Evolutionary conservation across 192 early-diverging fungal genomes (phyloP), one percentile per base, ranked within the genome.

Genomic region (Coemansia aciculifera): DNA sequence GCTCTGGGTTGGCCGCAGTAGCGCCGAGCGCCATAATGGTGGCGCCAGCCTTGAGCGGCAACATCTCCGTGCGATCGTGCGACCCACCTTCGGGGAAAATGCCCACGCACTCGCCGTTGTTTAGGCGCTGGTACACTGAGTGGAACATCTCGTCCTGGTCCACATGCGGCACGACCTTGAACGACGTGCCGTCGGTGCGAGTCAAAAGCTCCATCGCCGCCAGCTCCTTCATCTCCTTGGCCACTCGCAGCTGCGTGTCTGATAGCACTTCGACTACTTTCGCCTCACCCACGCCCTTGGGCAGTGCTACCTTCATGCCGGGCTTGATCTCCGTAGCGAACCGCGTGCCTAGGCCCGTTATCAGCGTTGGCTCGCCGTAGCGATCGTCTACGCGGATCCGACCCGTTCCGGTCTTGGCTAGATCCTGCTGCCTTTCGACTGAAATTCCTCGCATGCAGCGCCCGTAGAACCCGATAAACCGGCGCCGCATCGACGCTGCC

Each of bases 81-180:
- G 91, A 93, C 13, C 98, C 98, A 46, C 98, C 96, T 66, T 98
- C 98, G 6, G 98, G 98, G 81, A 99, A 99, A 64, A 99, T 99
- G 15, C 95, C 94, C 7, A 99, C 90, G 71, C 94, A 94, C 24
- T 80, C 84, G 61, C 89, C 84, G 31, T 65, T 76, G 66, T 91
- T 86, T 34, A 99, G 72, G 9, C 90, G 86, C 15, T 90, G 83
- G 66, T 92, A 89, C 13, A 99, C 98, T 11, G 85, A 78, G n/a
- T 85, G 79, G 75, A 95, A 98, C 77, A 98, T 94, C 1, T 87
- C 84, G 39, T 85, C 78, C 81, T 98, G 96, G 73, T 99, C 93
- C 62, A 99, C 83, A 69, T 95, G 92, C 48, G 98, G 92, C 34
- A 86, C 69, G 46, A 84, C 84, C 74, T 90, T 91, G 71, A 85